Percentiles rank a stretch among this genome's conserved stretches.
Evolutionary conservation across 176 grass and related monocot genomes (phyloP).

Genomic region (Thalia dealbata): DNA sequence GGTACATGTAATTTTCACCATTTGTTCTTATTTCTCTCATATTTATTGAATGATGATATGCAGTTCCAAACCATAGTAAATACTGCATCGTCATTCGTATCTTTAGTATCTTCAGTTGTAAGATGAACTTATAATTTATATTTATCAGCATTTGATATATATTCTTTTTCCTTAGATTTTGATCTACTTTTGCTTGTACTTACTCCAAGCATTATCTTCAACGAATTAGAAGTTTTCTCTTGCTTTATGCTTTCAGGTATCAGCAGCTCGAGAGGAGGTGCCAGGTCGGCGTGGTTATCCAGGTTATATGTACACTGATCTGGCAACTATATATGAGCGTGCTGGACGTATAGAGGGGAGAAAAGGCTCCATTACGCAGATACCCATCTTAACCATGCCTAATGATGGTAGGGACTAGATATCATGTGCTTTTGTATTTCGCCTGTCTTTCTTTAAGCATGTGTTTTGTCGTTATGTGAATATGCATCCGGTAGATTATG

Average conservation of each 20-base stretch:
- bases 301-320: constrained; percentile 94
- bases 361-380: constrained; percentile 87
- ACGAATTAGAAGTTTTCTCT: background rate
- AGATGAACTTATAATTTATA: background rate
- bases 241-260: constrained; percentile 39
- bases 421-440: constrained; percentile 12
- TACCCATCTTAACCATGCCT: constrained; percentile 94
- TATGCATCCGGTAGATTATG: no score
- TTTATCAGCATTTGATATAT: background rate
- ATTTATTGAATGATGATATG: no score
- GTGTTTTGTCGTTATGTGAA: no score
- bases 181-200: no score
- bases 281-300: constrained; percentile 96
- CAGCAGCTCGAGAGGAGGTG: constrained; percentile 83
- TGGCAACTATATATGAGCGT: constrained; percentile 92
- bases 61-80: no score
- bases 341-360: constrained; percentile 91
- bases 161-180: background rate
- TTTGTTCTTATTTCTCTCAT: no score
- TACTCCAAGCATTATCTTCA: background rate
- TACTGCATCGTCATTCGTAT: no score
- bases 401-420: constrained; percentile 56
- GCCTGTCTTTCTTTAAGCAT: background rate
- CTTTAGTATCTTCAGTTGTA: no score
- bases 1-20: no score